Percentiles rank a stretch among this genome's conserved stretches.
Evolutionary conservation across 306 rosid genomes (phyloP).

Genomic region (Glycine tomentella): DNA sequence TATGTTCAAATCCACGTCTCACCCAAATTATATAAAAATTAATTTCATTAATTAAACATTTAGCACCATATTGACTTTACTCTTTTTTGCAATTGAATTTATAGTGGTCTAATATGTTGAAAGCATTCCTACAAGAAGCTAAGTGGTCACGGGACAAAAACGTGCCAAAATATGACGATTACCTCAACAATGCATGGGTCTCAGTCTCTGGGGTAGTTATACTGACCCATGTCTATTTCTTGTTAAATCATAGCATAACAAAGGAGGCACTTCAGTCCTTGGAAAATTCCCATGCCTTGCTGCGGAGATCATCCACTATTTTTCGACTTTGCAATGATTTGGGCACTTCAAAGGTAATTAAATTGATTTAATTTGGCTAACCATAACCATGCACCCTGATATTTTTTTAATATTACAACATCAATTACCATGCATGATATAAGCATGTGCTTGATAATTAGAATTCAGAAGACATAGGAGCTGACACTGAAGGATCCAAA

Average conservation of each 20-base stretch:
- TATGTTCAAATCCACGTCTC: background rate
- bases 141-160: conserved; percentile 52
- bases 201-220: conserved; percentile 54
- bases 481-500: too few relatives aligned
- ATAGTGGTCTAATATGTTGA: conserved; percentile 66
- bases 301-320: conserved; percentile 52
- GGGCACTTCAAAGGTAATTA: conserved; percentile 54
- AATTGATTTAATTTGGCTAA: background rate
- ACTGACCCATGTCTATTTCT: conserved; percentile 54
- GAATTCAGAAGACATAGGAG: too few relatives aligned
- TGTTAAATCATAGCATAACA: conserved; percentile 49
- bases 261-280: conserved; percentile 50
- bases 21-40: too few relatives aligned
- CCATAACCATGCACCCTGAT: background rate
- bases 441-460: too few relatives aligned
- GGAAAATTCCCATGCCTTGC: conserved; percentile 43
- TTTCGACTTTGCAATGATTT: conserved; percentile 69
- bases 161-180: conserved; percentile 52
- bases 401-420: background rate
- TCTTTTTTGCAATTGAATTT: background rate
- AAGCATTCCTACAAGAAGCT: conserved; percentile 66
- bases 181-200: conserved; percentile 61
- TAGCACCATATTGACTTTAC: background rate
- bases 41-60: too few relatives aligned
- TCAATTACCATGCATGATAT: too few relatives aligned